Evolutionary conservation across 2,329 filamentous ascomycete genomes (phyloP), one percentile per base, ranked within the genome.

Genomic region (Emmonsia crescens): DNA sequence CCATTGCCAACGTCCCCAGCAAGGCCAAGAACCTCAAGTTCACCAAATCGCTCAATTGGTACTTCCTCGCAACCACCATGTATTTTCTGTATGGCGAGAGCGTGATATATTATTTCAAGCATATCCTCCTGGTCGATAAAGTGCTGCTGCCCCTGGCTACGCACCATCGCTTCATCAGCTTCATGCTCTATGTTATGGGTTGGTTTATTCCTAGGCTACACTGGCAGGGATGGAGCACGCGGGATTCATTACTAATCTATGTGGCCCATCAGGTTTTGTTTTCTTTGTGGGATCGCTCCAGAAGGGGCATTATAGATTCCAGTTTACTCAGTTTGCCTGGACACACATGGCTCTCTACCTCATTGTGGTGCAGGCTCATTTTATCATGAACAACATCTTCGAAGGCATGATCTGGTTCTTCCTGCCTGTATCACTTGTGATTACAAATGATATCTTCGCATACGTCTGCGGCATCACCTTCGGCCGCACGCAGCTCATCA

Each of bases 321-420:
- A 99, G 77, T 99, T 99, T 78, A 96, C 92, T 65, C 94, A 99
- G 76, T 99, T 97, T 71, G 94, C 92, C 60, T 99, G 94, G 94
- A 97, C 94, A 16, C 94, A 99, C 75, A 97, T 99, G 92, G 94
- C 95, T 5, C 84, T 99, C 24, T 97, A 96, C 80, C 82, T 99
- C 70, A 96, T 99, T 70, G 93, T 97, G 46, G 92, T 96, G 5
- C 92, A 99, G 76, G 92, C 94, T 16, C 94, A 99, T 75, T 99
- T 99, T 75, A 91, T 97, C 78, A 97, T 99, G 90, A 99, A 99
- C 83, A 99, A 99, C 77, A 89, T 99, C 67, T 95, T 99, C 69
- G 94, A 99, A 78, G 94, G 94, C 78, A 91, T 99, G 89, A 96
- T 99, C 74, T 99, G 94, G 94, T 97, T 99, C 82, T 96, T 97